Conservation (phyloP, 2,329 filamentous ascomycete genomes). For the Tympanopsis confertula region DNA sequence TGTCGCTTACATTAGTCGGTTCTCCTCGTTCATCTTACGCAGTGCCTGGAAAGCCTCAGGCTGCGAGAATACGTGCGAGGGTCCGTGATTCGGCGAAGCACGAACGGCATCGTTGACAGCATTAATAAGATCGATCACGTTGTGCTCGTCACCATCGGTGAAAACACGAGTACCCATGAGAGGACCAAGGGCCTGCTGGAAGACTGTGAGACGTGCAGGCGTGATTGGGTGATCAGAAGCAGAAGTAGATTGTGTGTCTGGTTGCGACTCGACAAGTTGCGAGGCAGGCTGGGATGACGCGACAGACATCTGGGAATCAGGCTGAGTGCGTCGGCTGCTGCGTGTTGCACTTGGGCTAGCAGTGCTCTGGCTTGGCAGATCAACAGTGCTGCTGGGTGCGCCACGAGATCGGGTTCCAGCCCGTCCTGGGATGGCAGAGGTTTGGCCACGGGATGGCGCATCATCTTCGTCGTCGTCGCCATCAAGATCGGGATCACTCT, state of each 20-base stretch:
- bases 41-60: not conserved
- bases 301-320: conserved; percentile 38
- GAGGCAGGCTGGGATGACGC: conserved; percentile 51
- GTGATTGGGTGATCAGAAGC: conserved; percentile 20
- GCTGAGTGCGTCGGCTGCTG: conserved; percentile 10
- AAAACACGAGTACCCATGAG: conserved; percentile 56
- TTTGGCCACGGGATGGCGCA: not conserved
- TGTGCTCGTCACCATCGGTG: conserved; percentile 47
- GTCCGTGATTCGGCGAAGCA: not conserved
- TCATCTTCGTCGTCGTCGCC: not conserved
- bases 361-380: conserved; percentile 2
- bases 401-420: not conserved
- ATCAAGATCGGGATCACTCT: conserved; percentile 34
- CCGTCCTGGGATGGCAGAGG: not conserved
- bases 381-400: not conserved
- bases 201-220: conserved; percentile 39
- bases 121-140: conserved; percentile 47
- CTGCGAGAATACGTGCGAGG: not conserved
- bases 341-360: conserved; percentile 4
- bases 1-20: not conserved
- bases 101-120: conserved; percentile 39
- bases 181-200: conserved; percentile 53
- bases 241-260: not conserved
- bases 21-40: not conserved
- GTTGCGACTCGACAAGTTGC: conserved; percentile 20